Conservation (phyloP, 2,329 filamentous ascomycete genomes). For the Claviceps citrina region DNA sequence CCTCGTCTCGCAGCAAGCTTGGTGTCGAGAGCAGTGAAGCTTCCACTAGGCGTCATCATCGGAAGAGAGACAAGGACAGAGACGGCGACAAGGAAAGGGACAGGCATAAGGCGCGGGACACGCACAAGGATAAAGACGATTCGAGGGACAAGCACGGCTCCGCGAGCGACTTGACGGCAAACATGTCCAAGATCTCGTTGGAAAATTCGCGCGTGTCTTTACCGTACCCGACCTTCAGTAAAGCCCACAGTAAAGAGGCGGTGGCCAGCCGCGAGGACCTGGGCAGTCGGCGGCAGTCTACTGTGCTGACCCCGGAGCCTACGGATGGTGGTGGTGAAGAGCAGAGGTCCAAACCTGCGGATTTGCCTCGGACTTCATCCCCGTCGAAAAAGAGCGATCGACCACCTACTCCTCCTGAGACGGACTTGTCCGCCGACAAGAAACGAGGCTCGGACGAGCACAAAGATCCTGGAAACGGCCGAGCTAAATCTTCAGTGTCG, state of each 20-base stretch:
- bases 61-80: conserved; percentile 14
- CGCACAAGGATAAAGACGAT: conserved; percentile 21
- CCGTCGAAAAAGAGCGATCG: conserved; percentile 28
- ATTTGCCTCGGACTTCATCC: conserved; percentile 24
- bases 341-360: conserved; percentile 31
- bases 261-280: conserved; percentile 48
- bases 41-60: conserved; percentile 18
- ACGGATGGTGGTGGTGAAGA: conserved; percentile 44
- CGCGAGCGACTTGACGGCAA: conserved; percentile 35
- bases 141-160: conserved; percentile 17
- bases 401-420: conserved; percentile 50
- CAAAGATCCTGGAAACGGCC: conserved; percentile 11
- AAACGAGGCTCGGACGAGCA: conserved; percentile 22
- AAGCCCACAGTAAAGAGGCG: conserved; percentile 79
- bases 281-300: conserved; percentile 14
- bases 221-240: conserved; percentile 74
- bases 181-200: conserved; percentile 24
- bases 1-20: conserved; percentile 26
- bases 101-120: conserved; percentile 20
- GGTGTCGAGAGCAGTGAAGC: conserved; percentile 26
- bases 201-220: conserved; percentile 35
- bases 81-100: conserved; percentile 19
- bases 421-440: conserved; percentile 37
- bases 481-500: conserved; percentile 30
- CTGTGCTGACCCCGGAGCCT: conserved; percentile 52